Base-by-base conservation (phyloP, 192 early-diverging fungal genomes). In the Gaertneriomyces semiglobifer region DNA sequence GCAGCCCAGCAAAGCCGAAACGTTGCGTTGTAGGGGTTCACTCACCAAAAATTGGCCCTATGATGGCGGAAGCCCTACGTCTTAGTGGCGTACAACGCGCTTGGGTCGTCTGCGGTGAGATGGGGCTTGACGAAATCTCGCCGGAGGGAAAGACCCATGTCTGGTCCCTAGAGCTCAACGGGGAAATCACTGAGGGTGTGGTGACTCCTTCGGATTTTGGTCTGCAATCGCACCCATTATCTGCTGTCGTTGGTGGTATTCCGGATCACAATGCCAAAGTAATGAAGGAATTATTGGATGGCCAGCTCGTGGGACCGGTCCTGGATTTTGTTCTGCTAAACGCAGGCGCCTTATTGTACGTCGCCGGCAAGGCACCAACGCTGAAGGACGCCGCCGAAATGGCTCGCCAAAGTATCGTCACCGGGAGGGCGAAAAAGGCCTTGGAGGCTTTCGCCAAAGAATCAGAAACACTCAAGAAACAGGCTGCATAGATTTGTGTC, bases 271-370 rank as follows among this genome's bases (percentile, higher is more conserved):
- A 98, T 77, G 87, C 90, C n/a, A 73, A 67, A 1, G 88, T 82
- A 16, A 81, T 99, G 68, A 59, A 66, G 11, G 74, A 84, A 12
- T 66, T 98, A 40, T 76, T 99, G n/a, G 77, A 72, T 65, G 84
- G 86, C 55, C 66, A 81, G 44, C 74, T 93, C 42, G 77, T 77
- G 0, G 80, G 77, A 0, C 85, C 93, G 6, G 83, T 95, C 52
- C 76, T 93, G 43, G 92, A 96, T 70, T 99, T 92, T 80, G 92
- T 99, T 9, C 79, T 96, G 43, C 67, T 99, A 60, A 99, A 99
- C 69, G 80, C 93, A 1, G 90, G 88, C n/a, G 92, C 93, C 7
- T 63, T 96, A 54, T 75, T 97, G 68, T 87, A 85, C 25, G 86
- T 96, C 40, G 77, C 89, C 25, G 94, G 93, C 25, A 82, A 82